Base-by-base conservation (phyloP, 139 green algal genomes). In the Picochlorum costavermella region DNA sequence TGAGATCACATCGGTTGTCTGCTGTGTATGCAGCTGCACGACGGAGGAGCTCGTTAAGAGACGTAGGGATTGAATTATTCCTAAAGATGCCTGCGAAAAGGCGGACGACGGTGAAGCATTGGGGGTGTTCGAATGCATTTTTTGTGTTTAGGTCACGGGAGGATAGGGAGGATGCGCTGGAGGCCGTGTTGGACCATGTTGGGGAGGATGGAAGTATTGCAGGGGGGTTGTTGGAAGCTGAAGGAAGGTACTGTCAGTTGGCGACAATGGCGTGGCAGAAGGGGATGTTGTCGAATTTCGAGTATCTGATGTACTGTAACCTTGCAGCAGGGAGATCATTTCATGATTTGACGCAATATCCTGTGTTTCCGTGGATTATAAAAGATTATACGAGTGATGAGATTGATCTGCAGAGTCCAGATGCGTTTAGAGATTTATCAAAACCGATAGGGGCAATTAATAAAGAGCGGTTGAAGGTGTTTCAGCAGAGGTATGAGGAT, bases 341-440 rank as follows among this genome's bases (percentile, higher is more conserved):
- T 72, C 87, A 87, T 70, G 89, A 97, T 78, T 75, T 96, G 5
- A 69, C 68, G 4, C 80, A 82, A 60, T 81, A 84, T 67, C 70
- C 82, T 1, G 91, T 98, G 20, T 91, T 96, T 31, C 92, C 92
- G 17, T 98, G 92, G 92, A 84, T 98, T 40, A 72, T 98, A 59
- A 12, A 59, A 2, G 89, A 97, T 73, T 98, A 95, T 78, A 65
- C 60, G 11, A 70, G 37, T 13, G 8, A 43, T 6, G 6, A n/a
- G 3, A 61, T 95, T 63, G 86, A 96, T 74, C 73, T 96, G 3
- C 49, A 64, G 16, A 56, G 83, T 68, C 71, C 79, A 0, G 50
- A 36, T 36, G 72, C 67, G 56, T 96, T 87, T 79, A 58, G 92
- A 8, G 92, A 98, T 73, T 76, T 96, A 44, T 84, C 74, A 64